Evolutionary conservation across 805 yeast genomes (phyloP).

Genomic region (Schizosaccharomyces lindneri): DNA sequence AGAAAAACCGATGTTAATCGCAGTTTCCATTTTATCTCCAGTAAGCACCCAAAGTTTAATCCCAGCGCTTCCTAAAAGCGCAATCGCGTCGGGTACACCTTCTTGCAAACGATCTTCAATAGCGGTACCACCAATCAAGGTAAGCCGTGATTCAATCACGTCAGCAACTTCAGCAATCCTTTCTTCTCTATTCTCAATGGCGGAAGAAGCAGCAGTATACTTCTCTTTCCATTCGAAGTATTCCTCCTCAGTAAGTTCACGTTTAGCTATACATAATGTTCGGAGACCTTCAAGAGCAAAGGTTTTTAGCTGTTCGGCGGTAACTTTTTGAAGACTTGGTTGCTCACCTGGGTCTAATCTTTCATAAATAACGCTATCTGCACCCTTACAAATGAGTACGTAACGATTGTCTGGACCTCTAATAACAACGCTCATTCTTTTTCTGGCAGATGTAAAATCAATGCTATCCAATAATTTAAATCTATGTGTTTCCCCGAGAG

Average conservation of each 20-base stretch:
- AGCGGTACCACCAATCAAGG: conserved; percentile 53
- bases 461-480: conserved; percentile 30
- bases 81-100: conserved; percentile 55
- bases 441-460: conserved; percentile 46
- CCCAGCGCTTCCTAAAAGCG: conserved; percentile 42
- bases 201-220: conserved; percentile 31
- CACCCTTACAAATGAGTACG: conserved; percentile 40
- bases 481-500: conserved; percentile 21
- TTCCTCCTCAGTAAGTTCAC: conserved; percentile 20
- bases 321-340: conserved; percentile 24
- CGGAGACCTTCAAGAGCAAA: conserved; percentile 59
- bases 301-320: conserved; percentile 39
- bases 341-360: conserved; percentile 19
- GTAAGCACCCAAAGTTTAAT: conserved; percentile 65
- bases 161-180: conserved; percentile 28
- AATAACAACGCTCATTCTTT: conserved; percentile 47
- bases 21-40: conserved; percentile 65
- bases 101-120: conserved; percentile 58
- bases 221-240: conserved; percentile 31
- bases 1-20: conserved; percentile 59
- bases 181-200: conserved; percentile 35
- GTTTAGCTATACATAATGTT: conserved; percentile 46
- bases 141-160: conserved; percentile 32
- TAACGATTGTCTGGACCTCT: conserved; percentile 20
- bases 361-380: conserved; percentile 43